Percentiles rank a stretch among this genome's conserved stretches.
These are phyloP conservation scores for Phyllachora maydis DNA, from an alignment of 2,329 filamentous ascomycete genomes.

Conservation along the genomic window DNA sequence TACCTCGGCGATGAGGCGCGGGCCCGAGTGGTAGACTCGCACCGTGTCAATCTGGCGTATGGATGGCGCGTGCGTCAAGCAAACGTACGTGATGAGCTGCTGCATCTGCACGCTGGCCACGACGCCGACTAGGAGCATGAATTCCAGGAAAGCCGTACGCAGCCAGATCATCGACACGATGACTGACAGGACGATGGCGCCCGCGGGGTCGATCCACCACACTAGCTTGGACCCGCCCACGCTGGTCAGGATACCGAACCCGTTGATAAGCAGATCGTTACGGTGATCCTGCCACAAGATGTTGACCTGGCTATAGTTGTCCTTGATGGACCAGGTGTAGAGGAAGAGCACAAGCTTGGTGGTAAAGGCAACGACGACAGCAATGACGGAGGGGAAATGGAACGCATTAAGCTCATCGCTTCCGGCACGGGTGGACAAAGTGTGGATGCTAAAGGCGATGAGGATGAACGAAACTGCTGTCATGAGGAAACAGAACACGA, in stretches of 20 bases:
- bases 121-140: slow-evolving; percentile 77
- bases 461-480: slow-evolving; percentile 77
- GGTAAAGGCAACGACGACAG: slow-evolving; percentile 62
- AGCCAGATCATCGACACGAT: slow-evolving; percentile 69
- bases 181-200: slow-evolving; percentile 64
- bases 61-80: slow-evolving; percentile 70
- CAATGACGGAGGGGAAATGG: slow-evolving; percentile 65
- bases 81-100: slow-evolving; percentile 90
- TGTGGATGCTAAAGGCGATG: slow-evolving; percentile 66
- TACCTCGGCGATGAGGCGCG: slow-evolving; percentile 81
- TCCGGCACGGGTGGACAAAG: slow-evolving; percentile 34
- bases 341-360: slow-evolving; percentile 73
- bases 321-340: slow-evolving; percentile 80
- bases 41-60: slow-evolving; percentile 88
- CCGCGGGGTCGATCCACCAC: slow-evolving; percentile 93
- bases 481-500: slow-evolving; percentile 94
- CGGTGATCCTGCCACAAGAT: slow-evolving; percentile 95
- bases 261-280: slow-evolving; percentile 94
- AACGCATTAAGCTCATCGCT: slow-evolving; percentile 39
- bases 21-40: slow-evolving; percentile 76
- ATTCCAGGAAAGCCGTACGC: slow-evolving; percentile 70
- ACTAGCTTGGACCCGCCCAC: slow-evolving; percentile 73
- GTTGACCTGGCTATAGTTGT: slow-evolving; percentile 78
- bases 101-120: slow-evolving; percentile 69
- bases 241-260: slow-evolving; percentile 75